These are phyloP conservation scores for Jaminaea rosea DNA, from an alignment of 1,284 basidiomycete genomes.

Conservation along the genomic window DNA sequence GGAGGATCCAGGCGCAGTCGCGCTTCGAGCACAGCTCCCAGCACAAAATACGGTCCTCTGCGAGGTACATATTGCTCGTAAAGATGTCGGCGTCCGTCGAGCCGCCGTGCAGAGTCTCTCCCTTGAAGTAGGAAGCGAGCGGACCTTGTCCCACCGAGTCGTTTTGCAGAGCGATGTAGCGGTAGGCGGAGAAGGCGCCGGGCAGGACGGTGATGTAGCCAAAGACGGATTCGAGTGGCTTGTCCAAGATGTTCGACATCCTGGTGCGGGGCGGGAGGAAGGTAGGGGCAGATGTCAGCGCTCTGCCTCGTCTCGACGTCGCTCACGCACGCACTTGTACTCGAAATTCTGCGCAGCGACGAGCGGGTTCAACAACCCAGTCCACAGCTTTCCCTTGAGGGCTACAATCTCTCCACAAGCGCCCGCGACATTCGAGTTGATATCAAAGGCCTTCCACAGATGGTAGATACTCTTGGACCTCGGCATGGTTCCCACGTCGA, in stretches of 20 bases:
- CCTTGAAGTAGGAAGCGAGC: conserved; percentile 85
- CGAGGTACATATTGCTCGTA: conserved; percentile 43
- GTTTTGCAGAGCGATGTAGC: conserved; percentile 80
- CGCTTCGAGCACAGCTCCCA: conserved; percentile 48
- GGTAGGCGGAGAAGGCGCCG: conserved; percentile 74
- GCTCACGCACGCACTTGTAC: conserved; percentile 22
- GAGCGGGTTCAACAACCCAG: conserved; percentile 58
- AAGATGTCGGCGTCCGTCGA: conserved; percentile 41
- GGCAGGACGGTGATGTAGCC: conserved; percentile 88
- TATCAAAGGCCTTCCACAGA: conserved; percentile 93
- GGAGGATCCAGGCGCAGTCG: conserved; percentile 42
- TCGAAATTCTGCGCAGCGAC: conserved; percentile 53
- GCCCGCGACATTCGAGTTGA: conserved; percentile 88
- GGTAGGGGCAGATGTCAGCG: too few relatives aligned
- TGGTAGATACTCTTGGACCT: conserved; percentile 62
- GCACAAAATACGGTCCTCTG: conserved; percentile 42
- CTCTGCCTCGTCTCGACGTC: too few relatives aligned
- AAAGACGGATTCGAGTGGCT: conserved; percentile 63
- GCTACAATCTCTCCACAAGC: conserved; percentile 96
- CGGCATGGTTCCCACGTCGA: conserved; percentile 90
- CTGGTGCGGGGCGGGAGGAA: too few relatives aligned
- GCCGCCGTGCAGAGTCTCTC: conserved; percentile 58
- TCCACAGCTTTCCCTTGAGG: conserved; percentile 66
- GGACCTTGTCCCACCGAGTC: conserved; percentile 73
- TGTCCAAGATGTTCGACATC: conserved; percentile 21